phyloP scores from a whole-genome alignment of 257 asterid genomes.

The Primulina huaijiensis region DNA sequence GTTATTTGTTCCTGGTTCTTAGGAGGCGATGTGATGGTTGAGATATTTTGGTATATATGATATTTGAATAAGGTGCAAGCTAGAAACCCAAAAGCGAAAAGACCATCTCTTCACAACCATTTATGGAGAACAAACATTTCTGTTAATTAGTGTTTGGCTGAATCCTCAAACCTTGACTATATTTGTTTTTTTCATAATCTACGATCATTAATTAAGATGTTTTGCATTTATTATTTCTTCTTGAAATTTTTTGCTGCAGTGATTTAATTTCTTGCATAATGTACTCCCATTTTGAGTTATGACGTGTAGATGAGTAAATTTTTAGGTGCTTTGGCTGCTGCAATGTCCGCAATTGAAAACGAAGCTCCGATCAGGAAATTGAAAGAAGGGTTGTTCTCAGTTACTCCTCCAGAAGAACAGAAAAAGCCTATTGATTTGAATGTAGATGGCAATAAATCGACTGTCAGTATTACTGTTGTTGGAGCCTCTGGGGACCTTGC shows the following conservation, averaged over 20 bases:
- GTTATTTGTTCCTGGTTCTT: neutral
- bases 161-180: neutral
- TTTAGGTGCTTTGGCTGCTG: constrained; percentile 44
- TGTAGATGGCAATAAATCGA: constrained; percentile 37
- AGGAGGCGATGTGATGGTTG: constrained; percentile 4
- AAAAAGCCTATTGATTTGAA: constrained; percentile 22
- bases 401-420: constrained; percentile 39
- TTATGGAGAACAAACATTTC: neutral
- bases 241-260: neutral
- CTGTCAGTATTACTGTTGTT: constrained; percentile 84
- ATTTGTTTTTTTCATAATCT: neutral
- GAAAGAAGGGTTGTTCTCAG: constrained; percentile 41
- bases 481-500: constrained; percentile 99
- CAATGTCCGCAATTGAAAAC: constrained; percentile 25
- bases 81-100: neutral
- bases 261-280: neutral
- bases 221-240: neutral
- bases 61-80: neutral
- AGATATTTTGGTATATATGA: constrained; percentile 9
- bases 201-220: neutral
- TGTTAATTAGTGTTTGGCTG: neutral
- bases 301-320: constrained; percentile 19
- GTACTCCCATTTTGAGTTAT: constrained; percentile 14
- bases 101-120: neutral
- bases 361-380: constrained; percentile 41